phyloP scores from a whole-genome alignment of 148 eudicot species.

The Gaultheria prostrata region DNA sequence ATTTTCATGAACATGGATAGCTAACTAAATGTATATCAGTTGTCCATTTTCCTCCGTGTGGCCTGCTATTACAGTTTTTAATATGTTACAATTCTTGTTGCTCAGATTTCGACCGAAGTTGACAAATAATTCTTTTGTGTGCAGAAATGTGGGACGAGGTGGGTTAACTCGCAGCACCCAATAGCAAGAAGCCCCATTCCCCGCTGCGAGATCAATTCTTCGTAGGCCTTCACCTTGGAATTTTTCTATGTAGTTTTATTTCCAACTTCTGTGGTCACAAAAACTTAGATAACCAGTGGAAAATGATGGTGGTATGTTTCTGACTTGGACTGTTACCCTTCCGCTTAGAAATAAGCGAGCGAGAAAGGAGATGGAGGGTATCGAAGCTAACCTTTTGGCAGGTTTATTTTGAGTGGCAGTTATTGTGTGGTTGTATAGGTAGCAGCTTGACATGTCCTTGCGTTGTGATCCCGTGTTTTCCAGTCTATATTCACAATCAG shows the following conservation, averaged over 20 bases:
- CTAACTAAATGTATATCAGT: background rate
- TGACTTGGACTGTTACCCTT: conserved; percentile 48
- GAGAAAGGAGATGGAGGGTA: conserved; percentile 20
- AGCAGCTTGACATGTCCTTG: conserved; percentile 33
- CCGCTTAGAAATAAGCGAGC: conserved; percentile 30
- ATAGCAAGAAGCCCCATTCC: conserved; percentile 37
- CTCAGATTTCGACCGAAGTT: background rate
- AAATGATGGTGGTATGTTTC: conserved; percentile 38
- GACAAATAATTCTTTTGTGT: conserved; percentile 24
- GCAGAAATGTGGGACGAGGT: conserved; percentile 69
- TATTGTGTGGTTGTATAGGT: conserved; percentile 64
- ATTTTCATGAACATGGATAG: background rate
- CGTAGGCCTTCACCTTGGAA: conserved; percentile 20
- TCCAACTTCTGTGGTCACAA: conserved; percentile 29
- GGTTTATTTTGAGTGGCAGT: conserved; percentile 40
- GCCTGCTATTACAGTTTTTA: background rate
- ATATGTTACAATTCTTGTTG: background rate
- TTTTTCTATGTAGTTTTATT: background rate
- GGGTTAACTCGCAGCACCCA: conserved; percentile 84
- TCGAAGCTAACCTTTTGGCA: conserved; percentile 55
- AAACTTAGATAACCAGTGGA: conserved; percentile 24
- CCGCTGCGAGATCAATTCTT: conserved; percentile 30
- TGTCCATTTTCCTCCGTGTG: background rate
- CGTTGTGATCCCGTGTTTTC: conserved; percentile 15
- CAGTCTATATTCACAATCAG: conserved; percentile 44